Conservation (phyloP, 768 basidiomycete genomes). For the Tulasnella sp. region DNA sequence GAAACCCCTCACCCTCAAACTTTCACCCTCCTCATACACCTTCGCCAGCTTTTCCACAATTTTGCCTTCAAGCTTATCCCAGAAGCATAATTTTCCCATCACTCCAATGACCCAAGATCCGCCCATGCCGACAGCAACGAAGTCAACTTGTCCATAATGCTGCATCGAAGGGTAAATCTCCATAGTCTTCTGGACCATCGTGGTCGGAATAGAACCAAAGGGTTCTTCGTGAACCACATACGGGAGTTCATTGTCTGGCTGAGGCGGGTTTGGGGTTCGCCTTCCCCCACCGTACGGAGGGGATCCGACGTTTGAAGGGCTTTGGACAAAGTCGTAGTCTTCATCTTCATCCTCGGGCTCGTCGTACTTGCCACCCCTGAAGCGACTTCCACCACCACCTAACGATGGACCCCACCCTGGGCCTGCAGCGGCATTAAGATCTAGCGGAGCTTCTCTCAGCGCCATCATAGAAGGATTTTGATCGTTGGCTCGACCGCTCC, state of each 20-base stretch:
- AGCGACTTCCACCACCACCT: background rate
- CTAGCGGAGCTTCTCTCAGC: background rate
- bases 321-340: constrained; percentile 3
- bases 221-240: constrained; percentile 13
- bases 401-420: background rate
- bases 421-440: background rate
- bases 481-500: constrained; percentile 1
- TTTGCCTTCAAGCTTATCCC: constrained; percentile 11
- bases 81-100: constrained; percentile 18
- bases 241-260: background rate
- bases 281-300: background rate
- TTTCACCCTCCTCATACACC: background rate
- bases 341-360: background rate
- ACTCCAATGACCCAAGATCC: constrained; percentile 23
- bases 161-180: constrained; percentile 17
- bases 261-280: background rate
- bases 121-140: constrained; percentile 20
- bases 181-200: background rate
- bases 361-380: background rate
- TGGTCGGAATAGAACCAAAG: constrained; percentile 6
- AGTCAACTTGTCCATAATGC: constrained; percentile 23
- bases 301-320: background rate
- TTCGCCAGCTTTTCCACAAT: constrained; percentile 9
- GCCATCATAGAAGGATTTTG: background rate
- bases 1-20: constrained; percentile 11